These are phyloP conservation scores for Tolypocladium tropicale DNA, from an alignment of 2,329 filamentous ascomycete species.

Conservation along the genomic window DNA sequence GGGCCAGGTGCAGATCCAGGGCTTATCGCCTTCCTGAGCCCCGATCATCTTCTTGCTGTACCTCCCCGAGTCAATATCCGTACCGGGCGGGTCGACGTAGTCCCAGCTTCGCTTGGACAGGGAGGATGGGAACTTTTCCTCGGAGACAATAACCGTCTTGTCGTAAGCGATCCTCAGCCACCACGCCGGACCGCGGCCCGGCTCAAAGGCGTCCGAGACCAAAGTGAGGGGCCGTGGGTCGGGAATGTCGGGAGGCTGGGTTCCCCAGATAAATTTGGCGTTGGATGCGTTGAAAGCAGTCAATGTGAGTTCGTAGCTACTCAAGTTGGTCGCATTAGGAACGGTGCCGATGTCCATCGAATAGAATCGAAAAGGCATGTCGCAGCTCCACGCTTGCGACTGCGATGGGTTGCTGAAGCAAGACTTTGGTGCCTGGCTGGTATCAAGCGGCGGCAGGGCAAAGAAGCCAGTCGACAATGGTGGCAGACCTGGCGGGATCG, in stretches of 20 bases:
- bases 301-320: slow-evolving; percentile 30
- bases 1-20: slow-evolving; percentile 51
- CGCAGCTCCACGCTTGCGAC: slow-evolving; percentile 53
- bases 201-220: slow-evolving; percentile 41
- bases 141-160: slow-evolving; percentile 45
- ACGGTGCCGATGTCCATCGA: slow-evolving; percentile 28
- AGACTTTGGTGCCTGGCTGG: slow-evolving; percentile 36
- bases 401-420: slow-evolving; percentile 49
- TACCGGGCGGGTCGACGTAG: slow-evolving; percentile 5
- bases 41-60: slow-evolving; percentile 12
- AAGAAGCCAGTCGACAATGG: slow-evolving; percentile 45
- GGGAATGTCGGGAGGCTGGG: slow-evolving; percentile 36
- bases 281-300: slow-evolving; percentile 27
- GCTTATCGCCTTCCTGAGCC: slow-evolving; percentile 36
- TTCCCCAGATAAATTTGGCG: slow-evolving; percentile 38
- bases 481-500: slow-evolving; percentile 39
- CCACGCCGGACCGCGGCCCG: slow-evolving; percentile 42
- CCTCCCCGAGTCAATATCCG: slow-evolving; percentile 14
- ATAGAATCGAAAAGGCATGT: slow-evolving; percentile 36
- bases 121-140: slow-evolving; percentile 23
- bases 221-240: slow-evolving; percentile 30
- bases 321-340: slow-evolving; percentile 13
- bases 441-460: slow-evolving; percentile 41
- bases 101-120: slow-evolving; percentile 17
- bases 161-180: slow-evolving; percentile 40